Conservation (phyloP, 2,329 filamentous ascomycete genomes). For the Parafenestella ontariensis region DNA sequence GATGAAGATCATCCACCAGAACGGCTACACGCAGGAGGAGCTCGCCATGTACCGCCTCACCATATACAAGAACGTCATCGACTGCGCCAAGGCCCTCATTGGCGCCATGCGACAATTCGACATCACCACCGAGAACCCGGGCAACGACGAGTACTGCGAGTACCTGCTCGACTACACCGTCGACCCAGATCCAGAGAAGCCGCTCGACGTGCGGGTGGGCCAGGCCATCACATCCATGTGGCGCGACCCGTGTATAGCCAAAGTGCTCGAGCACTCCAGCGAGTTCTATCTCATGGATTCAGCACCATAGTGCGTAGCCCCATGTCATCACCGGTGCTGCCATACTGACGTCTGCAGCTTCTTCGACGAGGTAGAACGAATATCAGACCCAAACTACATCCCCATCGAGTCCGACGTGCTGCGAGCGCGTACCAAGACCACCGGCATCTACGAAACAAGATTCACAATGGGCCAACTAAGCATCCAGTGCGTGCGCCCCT, state of each 20-base stretch:
- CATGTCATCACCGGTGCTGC: not conserved
- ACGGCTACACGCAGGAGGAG: slow-evolving; percentile 95
- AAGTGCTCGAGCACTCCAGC: slow-evolving; percentile 89
- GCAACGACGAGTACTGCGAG: slow-evolving; percentile 76
- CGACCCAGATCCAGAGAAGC: slow-evolving; percentile 86
- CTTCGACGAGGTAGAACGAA: slow-evolving; percentile 89
- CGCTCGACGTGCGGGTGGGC: slow-evolving; percentile 81
- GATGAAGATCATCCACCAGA: slow-evolving; percentile 99
- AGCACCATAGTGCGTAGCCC: slow-evolving; percentile 82
- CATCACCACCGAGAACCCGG: slow-evolving; percentile 75
- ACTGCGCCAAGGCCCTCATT: slow-evolving; percentile 94
- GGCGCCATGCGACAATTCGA: slow-evolving; percentile 91
- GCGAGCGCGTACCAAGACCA: slow-evolving; percentile 95
- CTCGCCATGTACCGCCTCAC: slow-evolving; percentile 92
- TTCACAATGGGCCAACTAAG: slow-evolving; percentile 99
- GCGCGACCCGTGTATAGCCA: slow-evolving; percentile 84
- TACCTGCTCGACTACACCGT: slow-evolving; percentile 88
- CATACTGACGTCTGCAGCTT: slow-evolving; percentile 67
- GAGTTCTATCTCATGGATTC: slow-evolving; percentile 99
- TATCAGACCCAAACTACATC: slow-evolving; percentile 83
- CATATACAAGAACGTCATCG: slow-evolving; percentile 97
- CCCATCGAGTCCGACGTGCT: slow-evolving; percentile 95
- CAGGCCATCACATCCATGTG: slow-evolving; percentile 85
- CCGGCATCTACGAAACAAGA: slow-evolving; percentile 97
- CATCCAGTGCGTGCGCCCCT: slow-evolving; percentile 78